Base-by-base conservation (phyloP, 2,329 filamentous ascomycete genomes). In the Sphaerulina musiva region DNA sequence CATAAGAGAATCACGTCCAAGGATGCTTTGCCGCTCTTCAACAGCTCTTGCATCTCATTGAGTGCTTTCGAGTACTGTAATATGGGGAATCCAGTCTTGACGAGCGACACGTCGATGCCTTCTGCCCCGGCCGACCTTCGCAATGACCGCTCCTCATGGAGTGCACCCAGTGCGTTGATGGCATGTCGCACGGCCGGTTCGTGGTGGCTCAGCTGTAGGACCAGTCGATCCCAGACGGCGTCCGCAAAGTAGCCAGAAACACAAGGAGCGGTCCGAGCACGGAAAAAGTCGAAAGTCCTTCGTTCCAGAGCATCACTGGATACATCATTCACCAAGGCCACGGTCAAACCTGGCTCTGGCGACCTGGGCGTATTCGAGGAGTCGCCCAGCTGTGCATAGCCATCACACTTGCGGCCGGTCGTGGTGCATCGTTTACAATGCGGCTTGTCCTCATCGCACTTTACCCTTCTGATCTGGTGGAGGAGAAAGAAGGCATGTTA, bases 371-470 rank as follows among this genome's bases (percentile, higher is more conserved):
- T 46, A 46, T 52, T 36, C n/a, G 46, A 39, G 29, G 49, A 52
- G 10, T 60, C 56, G 32, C 53, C 49, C 40, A 53, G 54, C 10
- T 51, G 41, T 17, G 55, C 61, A 51, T 83, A 82, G 54, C 80
- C 80, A 62, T 82, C 80, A 62, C 80, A 82, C 59, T 73, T 76
- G 49, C 80, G 74, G 10, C 80, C 78, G 2, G 79, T 81, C 53
- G 75, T 78, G 34, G 73, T 74, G 61, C 80, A 82, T 53, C 78
- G 75, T 36, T 74, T 66, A 59, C 80, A 83, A 39, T 66, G 69
- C 1, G 79, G 79, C 53, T 77, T 80, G 14, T 66, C 69, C 66
- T 82, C 79, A 58, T 80, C 79, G 64, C 79, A 82, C 64, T 81
- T 81, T 50, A 81, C 75, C 53, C 78, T 77, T 48, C 79, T 76